phyloP scores from a whole-genome alignment of 2,329 filamentous ascomycete species.

The Fusarium incarnatum region DNA sequence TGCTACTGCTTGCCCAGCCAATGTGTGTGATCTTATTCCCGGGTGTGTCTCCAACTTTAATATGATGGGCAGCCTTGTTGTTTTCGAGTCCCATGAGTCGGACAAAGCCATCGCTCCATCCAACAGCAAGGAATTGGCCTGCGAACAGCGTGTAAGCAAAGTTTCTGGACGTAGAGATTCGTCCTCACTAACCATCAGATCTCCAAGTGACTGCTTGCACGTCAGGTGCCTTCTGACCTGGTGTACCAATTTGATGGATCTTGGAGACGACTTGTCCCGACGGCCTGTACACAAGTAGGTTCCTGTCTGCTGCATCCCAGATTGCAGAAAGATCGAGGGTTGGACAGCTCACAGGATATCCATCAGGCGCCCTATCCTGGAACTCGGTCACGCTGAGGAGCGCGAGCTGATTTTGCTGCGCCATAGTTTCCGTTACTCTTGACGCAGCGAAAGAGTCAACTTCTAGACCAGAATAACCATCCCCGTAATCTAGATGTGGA shows the following conservation, averaged over 20 bases:
- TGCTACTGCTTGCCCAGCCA: conserved; percentile 63
- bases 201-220: conserved; percentile 72
- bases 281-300: conserved; percentile 80
- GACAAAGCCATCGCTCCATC: conserved; percentile 83
- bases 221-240: conserved; percentile 55
- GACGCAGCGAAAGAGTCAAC: conserved; percentile 1
- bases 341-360: conserved; percentile 80
- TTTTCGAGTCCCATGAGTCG: conserved; percentile 83
- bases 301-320: conserved; percentile 72
- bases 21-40: conserved; percentile 63
- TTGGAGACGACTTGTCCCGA: conserved; percentile 75
- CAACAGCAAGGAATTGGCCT: conserved; percentile 84
- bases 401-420: conserved; percentile 52
- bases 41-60: conserved; percentile 62
- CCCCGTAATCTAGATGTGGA: neutral
- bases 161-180: neutral
- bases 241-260: conserved; percentile 58
- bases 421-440: conserved; percentile 40
- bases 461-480: conserved; percentile 4
- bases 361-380: conserved; percentile 64
- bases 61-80: conserved; percentile 82
- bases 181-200: conserved; percentile 66
- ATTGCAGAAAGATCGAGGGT: conserved; percentile 86
- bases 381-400: conserved; percentile 69
- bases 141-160: neutral